Evolutionary conservation across 2,329 filamentous ascomycete species (phyloP), one percentile per base, ranked within the genome.

Genomic region (Alternaria dauci): DNA sequence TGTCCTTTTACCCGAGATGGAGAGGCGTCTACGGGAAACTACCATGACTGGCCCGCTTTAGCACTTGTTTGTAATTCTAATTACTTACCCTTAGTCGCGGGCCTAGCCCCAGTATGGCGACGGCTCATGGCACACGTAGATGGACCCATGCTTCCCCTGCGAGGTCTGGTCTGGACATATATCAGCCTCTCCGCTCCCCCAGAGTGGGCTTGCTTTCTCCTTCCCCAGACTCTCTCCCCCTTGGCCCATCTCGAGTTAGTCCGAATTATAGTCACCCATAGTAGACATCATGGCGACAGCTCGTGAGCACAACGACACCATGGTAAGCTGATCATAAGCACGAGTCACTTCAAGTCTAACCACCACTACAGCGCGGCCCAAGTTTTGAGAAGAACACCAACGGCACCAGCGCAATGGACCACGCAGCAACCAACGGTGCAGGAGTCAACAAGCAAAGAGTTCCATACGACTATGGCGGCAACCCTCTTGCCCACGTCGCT

Each of bases 401-500:
- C 54, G 75, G 71, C 41, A 76, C 73, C 54, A 75, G 68, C 58
- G 63, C 71, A 28, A 59, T 78, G 59, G 81, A 83, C 70, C 80
- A 82, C 59, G 73, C 71, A 68, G 78, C 44, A 26, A 12, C 5
- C 44, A 55, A 81, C 52, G 73, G 71, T 51, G 68, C 68, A 51
- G 59, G 55, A 34, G 38, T 42, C 8, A 57, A 75, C 44, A 78
- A 76, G 68, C 76, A 80, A 68, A 79, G 81, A 69, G 77, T 75
- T 63, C 81, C 81, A 1, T 83, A 83, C 70, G 82, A 83, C 70
- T 84, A 84, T 69, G 78, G 82, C 67, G 83, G 83, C 63, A 85
- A 85, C 71, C 83, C 83, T 41, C 80, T 85, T 30, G 82, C 82
- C n/a, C 81, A 84, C 65, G 71, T 81, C 69, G 79, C 79, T 62